Conservation (phyloP, 331 rosid species). For the Spiraea crenata region DNA sequence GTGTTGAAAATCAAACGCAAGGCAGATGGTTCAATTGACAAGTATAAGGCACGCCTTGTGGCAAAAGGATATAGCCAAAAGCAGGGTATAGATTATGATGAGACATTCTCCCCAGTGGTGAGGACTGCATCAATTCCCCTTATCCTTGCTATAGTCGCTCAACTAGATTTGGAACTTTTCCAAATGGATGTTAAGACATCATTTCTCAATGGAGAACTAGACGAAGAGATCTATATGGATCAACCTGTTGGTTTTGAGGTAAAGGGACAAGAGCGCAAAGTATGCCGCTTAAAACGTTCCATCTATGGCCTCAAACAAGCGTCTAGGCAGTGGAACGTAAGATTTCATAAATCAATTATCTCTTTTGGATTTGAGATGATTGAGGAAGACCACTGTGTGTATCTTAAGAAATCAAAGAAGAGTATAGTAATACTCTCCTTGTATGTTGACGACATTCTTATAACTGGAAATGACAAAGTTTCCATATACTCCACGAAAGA, state of each 20-base stretch:
- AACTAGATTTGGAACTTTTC: not conserved
- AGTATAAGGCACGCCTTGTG: not conserved
- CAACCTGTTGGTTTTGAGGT: not conserved
- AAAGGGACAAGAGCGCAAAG: not conserved
- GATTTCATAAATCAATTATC: not conserved
- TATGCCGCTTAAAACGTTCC: not conserved
- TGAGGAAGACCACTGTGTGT: too few relatives aligned
- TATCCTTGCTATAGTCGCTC: not conserved
- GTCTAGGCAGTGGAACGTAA: not conserved
- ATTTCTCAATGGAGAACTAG: not conserved
- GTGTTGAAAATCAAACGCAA: not conserved
- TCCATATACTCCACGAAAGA: too few relatives aligned
- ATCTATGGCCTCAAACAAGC: not conserved
- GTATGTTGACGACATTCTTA: too few relatives aligned
- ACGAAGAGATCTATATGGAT: not conserved
- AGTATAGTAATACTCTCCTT: too few relatives aligned
- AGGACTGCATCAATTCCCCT: not conserved
- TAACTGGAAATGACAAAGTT: too few relatives aligned
- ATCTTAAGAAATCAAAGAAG: too few relatives aligned
- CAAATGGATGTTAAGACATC: not conserved
- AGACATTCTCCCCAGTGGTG: not conserved
- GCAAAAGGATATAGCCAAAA: not conserved
- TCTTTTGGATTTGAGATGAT: too few relatives aligned
- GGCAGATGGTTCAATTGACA: not conserved
- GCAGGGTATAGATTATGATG: not conserved